These are phyloP conservation scores for Phyllosticta citriasiana DNA, from an alignment of 2,329 filamentous ascomycete genomes.

Conservation along the genomic window DNA sequence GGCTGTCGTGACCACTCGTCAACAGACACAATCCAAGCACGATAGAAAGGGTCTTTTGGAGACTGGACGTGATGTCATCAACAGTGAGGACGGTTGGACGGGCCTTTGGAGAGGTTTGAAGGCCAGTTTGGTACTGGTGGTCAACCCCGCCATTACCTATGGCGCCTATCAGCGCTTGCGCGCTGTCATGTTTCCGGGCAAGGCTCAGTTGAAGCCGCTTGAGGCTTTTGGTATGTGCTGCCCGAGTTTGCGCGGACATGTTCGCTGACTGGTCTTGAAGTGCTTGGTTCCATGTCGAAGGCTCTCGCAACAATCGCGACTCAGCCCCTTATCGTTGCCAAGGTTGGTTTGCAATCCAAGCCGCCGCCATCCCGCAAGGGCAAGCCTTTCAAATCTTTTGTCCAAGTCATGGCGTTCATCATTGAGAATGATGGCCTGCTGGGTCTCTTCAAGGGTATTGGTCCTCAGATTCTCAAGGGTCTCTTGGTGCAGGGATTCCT, in stretches of 20 bases:
- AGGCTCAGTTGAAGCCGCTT: slow-evolving; percentile 63
- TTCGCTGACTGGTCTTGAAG: slow-evolving; percentile 33
- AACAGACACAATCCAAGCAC: slow-evolving; percentile 80
- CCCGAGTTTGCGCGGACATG: neutral
- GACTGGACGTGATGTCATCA: slow-evolving; percentile 79
- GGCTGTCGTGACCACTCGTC: slow-evolving; percentile 86
- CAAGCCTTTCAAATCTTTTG: slow-evolving; percentile 86
- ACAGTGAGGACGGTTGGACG: slow-evolving; percentile 79
- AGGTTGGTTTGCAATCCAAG: slow-evolving; percentile 90
- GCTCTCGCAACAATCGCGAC: slow-evolving; percentile 82
- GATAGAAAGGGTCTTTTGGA: slow-evolving; percentile 80
- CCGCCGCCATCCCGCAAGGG: slow-evolving; percentile 75
- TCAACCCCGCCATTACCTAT: slow-evolving; percentile 97
- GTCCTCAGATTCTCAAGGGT: slow-evolving; percentile 86
- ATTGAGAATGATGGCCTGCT: slow-evolving; percentile 72
- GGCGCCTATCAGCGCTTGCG: slow-evolving; percentile 88
- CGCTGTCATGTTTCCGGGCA: slow-evolving; percentile 66
- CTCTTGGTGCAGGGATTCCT: slow-evolving; percentile 87
- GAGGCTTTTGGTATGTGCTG: slow-evolving; percentile 77
- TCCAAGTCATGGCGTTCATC: slow-evolving; percentile 93
- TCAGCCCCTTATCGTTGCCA: slow-evolving; percentile 93
- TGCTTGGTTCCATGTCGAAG: slow-evolving; percentile 89
- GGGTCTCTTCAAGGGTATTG: slow-evolving; percentile 94
- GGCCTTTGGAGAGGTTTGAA: slow-evolving; percentile 94
- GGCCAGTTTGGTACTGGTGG: slow-evolving; percentile 86